Evolutionary conservation across 805 yeast species (phyloP), one percentile per base, ranked within the genome.

Genomic region (Monosporozyma yasuniensis): DNA sequence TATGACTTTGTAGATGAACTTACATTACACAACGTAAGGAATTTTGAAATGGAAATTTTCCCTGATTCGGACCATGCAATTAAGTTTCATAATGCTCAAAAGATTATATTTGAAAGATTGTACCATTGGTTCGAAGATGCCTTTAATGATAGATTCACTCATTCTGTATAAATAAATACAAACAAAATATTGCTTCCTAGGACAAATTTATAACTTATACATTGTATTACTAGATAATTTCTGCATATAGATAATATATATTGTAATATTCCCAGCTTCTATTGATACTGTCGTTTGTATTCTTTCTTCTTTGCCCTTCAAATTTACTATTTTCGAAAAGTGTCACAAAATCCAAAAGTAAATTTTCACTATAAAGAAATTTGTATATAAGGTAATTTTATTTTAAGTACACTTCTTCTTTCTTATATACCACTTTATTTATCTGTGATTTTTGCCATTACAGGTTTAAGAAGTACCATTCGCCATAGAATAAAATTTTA

Each of bases 61-160:
- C 98, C 99, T 0, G 99, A 93, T 65, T 85, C 95, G 22, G 91
- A 90, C 61, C 99, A 93, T 65, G 74, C 83, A 44, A 91, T 93
- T 43, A 67, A 66, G 47, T 81, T 74, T 63, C 95, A 93, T 67
- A 87, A 88, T 63, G 96, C 96, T 3, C 79, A 81, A 63, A 67
- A 70, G 11, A 74, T 89, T 35, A 83, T 93, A 9, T 87, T 78
- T 63, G 86, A 81, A 56, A 81, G 84, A 63, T 66, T 93, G 43
- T 73, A 74, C 54, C 64, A 67, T 48, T 90, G 98, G 98, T 57
- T 84, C 56, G 59, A 63, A 45, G 70, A 75, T 55, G 87, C 87
- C 0, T 83, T 80, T 56, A 62, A 54, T 9, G 78, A 78, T 1
- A 55, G 54, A 28, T 65, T 64, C 44, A 14, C 28, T 10, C 9